Evolutionary conservation across 306 rosid species (phyloP).

Genomic region (Pyrus bretschneideri): DNA sequence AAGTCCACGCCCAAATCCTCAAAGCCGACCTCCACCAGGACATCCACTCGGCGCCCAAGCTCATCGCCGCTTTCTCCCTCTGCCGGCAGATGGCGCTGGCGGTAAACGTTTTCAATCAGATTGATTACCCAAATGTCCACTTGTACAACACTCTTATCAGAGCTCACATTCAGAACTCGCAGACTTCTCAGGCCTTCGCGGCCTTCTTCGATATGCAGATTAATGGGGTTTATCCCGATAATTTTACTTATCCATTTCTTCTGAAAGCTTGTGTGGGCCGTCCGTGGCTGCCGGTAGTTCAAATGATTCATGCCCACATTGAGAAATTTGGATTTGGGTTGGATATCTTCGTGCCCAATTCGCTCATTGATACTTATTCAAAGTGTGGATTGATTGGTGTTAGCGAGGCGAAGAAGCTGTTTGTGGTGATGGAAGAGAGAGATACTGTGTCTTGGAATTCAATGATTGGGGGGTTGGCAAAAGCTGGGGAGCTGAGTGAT

Average conservation of each 20-base stretch:
- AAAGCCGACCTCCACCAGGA: conserved; percentile 58
- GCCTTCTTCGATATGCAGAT: conserved; percentile 50
- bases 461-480: conserved; percentile 55
- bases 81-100: conserved; percentile 53
- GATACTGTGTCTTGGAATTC: conserved; percentile 70
- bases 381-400: conserved; percentile 58
- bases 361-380: conserved; percentile 48
- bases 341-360: conserved; percentile 65
- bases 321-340: conserved; percentile 49
- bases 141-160: conserved; percentile 60
- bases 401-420: conserved; percentile 41
- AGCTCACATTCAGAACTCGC: conserved; percentile 54
- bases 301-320: conserved; percentile 58
- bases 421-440: conserved; percentile 39
- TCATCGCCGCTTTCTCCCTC: conserved; percentile 60
- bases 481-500: conserved; percentile 32
- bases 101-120: conserved; percentile 56
- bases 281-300: conserved; percentile 34
- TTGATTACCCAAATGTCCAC: conserved; percentile 52
- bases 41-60: conserved; percentile 54
- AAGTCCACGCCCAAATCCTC: conserved; percentile 68
- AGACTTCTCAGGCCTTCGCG: conserved; percentile 35
- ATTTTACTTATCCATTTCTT: conserved; percentile 55
- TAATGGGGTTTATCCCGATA: conserved; percentile 39
- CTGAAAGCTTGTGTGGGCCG: conserved; percentile 40